Evolutionary conservation across 2,329 filamentous ascomycete species (phyloP), one percentile per base, ranked within the genome.

Genomic region (Daldinia sp.): DNA sequence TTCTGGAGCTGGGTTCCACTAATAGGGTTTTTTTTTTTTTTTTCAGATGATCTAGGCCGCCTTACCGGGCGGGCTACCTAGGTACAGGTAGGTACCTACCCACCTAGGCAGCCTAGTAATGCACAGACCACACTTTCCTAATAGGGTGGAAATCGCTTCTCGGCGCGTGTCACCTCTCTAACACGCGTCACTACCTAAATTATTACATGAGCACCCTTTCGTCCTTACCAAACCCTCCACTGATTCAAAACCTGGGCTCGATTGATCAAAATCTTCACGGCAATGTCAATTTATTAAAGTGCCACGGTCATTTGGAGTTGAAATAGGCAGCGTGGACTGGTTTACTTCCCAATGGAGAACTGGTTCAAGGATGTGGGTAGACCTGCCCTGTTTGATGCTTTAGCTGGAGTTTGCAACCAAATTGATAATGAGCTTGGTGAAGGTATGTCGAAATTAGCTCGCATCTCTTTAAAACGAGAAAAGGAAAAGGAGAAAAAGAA

Each of bases 341-440:
- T 1, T 17, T 13, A 25, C 39, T 30, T 17, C 17, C 13, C 52
- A 25, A 76, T 76, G 74, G 73, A 74, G 35, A 60, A 60, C 29
- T 76, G 74, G 74, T 73, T 76, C 57, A 55, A 51, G 32, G 68
- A 71, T 37, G 67, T 67, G 17, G 74, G 73, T 51, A 72, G 60
- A 45, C 61, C 69, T 45, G 67, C 71, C 58, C 60, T 76, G 25
- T 62, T 72, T 29, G 67, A 75, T 15, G 72, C 74, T 17, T 58
- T 76, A 13, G 58, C 63, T 21, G 60, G 69, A 45, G 70, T 62
- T 8, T 76, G 70, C 62, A 67, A 70, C 59, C 69, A 37, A 45
- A 58, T 75, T 51, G 67, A 68, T 62, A 60, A 64, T 35, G 62
- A 72, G n/a, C 70, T 74, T 45, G 61, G 56, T 45, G 63, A 50